Evolutionary conservation across 768 basidiomycete species (phyloP).

Genomic region (Botryobasidium botryosum): DNA sequence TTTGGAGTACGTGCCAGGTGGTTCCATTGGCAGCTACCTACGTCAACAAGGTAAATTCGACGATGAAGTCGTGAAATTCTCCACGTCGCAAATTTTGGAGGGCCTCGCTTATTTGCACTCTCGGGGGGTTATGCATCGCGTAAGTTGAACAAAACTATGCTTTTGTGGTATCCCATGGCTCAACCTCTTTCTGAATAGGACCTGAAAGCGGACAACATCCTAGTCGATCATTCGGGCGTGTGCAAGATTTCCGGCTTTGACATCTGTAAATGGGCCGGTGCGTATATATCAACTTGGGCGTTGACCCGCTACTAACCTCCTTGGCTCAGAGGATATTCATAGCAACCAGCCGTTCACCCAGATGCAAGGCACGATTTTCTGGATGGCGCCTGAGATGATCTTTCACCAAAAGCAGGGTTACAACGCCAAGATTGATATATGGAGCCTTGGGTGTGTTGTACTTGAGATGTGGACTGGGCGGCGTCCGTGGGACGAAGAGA

Average conservation of each 20-base stretch:
- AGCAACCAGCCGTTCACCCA: conserved; percentile 66
- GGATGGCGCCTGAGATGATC: conserved; percentile 97
- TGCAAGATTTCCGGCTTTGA: conserved; percentile 99
- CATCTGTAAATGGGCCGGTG: conserved; percentile 77
- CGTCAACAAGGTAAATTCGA: conserved; percentile 86
- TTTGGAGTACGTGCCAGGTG: conserved; percentile 96
- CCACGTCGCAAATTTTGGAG: conserved; percentile 78
- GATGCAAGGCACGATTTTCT: conserved; percentile 97
- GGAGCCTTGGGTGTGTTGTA: conserved; percentile 97
- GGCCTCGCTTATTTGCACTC: conserved; percentile 90
- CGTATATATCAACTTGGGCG: conserved; percentile 7
- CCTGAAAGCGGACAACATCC: conserved; percentile 94
- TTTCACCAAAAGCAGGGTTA: conserved; percentile 73
- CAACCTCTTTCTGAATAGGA: conserved; percentile 41
- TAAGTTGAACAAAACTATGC: no score
- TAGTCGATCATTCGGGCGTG: conserved; percentile 78
- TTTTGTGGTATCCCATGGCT: no score
- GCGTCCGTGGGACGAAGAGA: conserved; percentile 84
- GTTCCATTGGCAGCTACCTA: conserved; percentile 80
- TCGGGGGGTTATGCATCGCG: conserved; percentile 82
- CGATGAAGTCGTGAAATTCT: conserved; percentile 81
- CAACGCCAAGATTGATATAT: conserved; percentile 94
- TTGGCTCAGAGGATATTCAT: conserved; percentile 71
- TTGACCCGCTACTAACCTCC: not conserved
- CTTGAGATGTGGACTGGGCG: conserved; percentile 99